A percentile compares a stretch with the other conserved stretches of the same genome.
phyloP scores from a whole-genome alignment of 495 filamentous ascomycete species.

The Lasiosphaeris hirsuta region DNA sequence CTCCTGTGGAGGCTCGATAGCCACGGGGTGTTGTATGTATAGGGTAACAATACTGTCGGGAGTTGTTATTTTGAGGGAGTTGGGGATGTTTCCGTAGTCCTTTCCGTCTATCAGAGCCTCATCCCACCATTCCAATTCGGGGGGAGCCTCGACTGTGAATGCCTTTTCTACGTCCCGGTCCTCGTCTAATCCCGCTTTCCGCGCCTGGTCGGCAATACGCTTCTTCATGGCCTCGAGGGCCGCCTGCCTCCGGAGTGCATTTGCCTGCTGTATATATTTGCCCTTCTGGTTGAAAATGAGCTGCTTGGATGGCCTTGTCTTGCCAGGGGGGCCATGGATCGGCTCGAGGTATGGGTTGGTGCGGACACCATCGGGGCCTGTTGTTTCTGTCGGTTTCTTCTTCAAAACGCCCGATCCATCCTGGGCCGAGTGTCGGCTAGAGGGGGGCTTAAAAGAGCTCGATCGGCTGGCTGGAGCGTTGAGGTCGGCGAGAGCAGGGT shows the following conservation, averaged over 20 bases:
- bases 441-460: conserved; percentile 15
- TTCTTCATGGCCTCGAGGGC: conserved; percentile 92
- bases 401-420: conserved; percentile 24
- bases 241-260: conserved; percentile 78
- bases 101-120: conserved; percentile 74
- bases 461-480: conserved; percentile 54
- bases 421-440: conserved; percentile 27
- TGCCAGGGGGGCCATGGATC: conserved; percentile 58
- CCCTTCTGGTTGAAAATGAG: conserved; percentile 94
- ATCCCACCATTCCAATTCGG: conserved; percentile 97
- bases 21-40: conserved; percentile 92
- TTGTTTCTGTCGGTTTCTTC: conserved; percentile 33
- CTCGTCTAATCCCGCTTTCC: conserved; percentile 87
- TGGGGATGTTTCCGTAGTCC: conserved; percentile 66
- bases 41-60: conserved; percentile 80
- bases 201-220: conserved; percentile 78
- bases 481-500: conserved; percentile 80
- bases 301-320: conserved; percentile 63
- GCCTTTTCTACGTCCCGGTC: conserved; percentile 85
- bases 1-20: conserved; percentile 86
- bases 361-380: conserved; percentile 37
- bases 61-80: conserved; percentile 68
- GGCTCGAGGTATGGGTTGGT: conserved; percentile 88
- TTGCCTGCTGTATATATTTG: conserved; percentile 92
- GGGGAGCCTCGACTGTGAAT: conserved; percentile 79